These are phyloP conservation scores for Colletotrichum falcatum DNA, from an alignment of 2,329 filamentous ascomycete genomes.

Conservation along the genomic window DNA sequence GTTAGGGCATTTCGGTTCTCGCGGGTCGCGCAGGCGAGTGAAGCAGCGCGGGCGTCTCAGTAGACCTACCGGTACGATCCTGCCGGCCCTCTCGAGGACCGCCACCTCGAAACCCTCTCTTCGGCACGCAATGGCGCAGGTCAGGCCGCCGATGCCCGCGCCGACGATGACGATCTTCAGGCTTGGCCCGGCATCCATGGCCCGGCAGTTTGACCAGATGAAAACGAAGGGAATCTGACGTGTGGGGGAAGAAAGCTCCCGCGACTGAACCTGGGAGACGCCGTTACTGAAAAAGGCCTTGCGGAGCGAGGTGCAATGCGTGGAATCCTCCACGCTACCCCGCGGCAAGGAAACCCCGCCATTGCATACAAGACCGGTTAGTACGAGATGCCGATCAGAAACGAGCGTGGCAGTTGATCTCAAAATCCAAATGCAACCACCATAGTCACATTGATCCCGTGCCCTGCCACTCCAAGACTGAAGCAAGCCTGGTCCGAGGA, in stretches of 20 bases:
- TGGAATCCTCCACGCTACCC: neutral
- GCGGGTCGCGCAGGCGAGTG: too few species aligned
- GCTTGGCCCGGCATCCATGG: neutral
- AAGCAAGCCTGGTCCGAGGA: too few species aligned
- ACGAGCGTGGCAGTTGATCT: neutral
- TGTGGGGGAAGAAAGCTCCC: neutral
- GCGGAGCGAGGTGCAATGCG: constrained; percentile 2
- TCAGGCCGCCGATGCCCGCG: constrained; percentile 34
- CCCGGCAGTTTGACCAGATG: neutral
- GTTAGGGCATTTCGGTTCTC: neutral
- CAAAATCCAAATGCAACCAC: too few species aligned
- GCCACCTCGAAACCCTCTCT: constrained; percentile 33
- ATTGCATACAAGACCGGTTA: neutral
- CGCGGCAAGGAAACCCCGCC: neutral
- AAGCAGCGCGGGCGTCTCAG: too few species aligned
- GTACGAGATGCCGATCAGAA: neutral
- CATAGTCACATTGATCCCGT: too few species aligned
- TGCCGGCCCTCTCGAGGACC: constrained; percentile 35
- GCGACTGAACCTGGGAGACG: neutral
- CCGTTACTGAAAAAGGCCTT: neutral
- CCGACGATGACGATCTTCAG: constrained; percentile 36
- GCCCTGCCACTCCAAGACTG: too few species aligned
- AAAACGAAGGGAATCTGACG: neutral
- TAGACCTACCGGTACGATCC: constrained; percentile 23
- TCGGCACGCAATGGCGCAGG: constrained; percentile 35